A percentile compares a stretch with the other conserved stretches of the same genome.
Evolutionary conservation across 495 filamentous ascomycete species (phyloP).

Genomic region (Tuber aestivum): DNA sequence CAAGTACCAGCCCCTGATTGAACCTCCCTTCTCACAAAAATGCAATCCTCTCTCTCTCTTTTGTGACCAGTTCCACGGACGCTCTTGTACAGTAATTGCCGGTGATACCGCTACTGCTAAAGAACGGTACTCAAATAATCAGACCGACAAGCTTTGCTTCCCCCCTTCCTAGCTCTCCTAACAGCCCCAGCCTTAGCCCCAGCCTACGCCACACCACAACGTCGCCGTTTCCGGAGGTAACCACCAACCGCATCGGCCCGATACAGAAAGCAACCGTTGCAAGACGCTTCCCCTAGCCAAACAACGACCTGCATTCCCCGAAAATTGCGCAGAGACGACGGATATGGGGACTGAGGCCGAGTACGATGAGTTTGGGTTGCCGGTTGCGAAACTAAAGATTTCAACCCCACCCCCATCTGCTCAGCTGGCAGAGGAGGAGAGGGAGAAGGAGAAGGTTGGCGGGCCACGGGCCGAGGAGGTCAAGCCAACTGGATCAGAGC

Average conservation of each 20-base stretch:
- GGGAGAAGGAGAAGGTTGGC: conserved; percentile 30
- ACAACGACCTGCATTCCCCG: neutral
- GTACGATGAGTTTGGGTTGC: conserved; percentile 41
- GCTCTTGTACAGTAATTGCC: neutral
- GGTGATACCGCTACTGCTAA: neutral
- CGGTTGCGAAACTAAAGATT: conserved; percentile 14
- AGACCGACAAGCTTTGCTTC: neutral
- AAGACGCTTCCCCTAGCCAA: neutral
- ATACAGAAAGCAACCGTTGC: neutral
- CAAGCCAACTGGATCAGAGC: neutral
- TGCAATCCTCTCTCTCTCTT: neutral
- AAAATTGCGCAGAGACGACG: neutral
- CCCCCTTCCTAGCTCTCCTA: neutral
- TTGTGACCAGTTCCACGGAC: neutral
- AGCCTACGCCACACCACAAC: neutral
- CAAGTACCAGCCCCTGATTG: neutral
- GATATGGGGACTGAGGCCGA: conserved; percentile 18
- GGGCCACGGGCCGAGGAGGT: neutral
- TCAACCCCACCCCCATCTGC: conserved; percentile 7
- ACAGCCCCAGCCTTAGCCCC: neutral
- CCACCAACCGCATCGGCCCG: neutral
- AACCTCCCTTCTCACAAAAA: neutral
- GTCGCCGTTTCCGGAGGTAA: neutral
- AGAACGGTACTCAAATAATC: neutral
- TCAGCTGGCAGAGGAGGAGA: conserved; percentile 21